A percentile compares a stretch with the other conserved stretches of the same genome.
Evolutionary conservation across 768 basidiomycete species (phyloP).

Genomic region (Sarcomyxa edulis): DNA sequence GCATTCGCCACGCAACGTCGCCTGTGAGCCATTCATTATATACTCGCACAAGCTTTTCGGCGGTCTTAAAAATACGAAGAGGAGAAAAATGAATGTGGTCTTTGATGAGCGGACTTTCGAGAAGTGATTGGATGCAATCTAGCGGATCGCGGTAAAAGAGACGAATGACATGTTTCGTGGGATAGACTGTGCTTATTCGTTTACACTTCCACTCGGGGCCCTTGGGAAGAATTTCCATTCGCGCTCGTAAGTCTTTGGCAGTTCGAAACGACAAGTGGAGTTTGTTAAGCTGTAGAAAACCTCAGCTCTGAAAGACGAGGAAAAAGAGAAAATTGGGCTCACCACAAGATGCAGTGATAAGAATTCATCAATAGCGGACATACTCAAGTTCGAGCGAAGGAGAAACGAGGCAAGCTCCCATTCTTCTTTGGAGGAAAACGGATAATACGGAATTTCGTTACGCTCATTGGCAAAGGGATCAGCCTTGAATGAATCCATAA

Average conservation of each 20-base stretch:
- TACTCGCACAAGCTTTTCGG: conserved; percentile 7
- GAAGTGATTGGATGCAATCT: conserved; percentile 20
- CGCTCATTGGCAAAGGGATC: conserved; percentile 16
- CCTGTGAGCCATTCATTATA: conserved; percentile 19
- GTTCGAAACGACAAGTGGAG: conserved; percentile 17
- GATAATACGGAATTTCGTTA: conserved; percentile 21
- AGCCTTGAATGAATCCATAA: conserved; percentile 20
- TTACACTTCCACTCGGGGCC: too few relatives aligned
- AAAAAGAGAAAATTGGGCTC: too few relatives aligned
- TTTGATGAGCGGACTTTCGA: conserved; percentile 16
- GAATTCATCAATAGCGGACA: conserved; percentile 21
- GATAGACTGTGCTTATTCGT: conserved; percentile 8
- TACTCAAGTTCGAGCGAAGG: conserved; percentile 19
- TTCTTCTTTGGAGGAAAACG: conserved; percentile 21
- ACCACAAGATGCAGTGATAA: conserved; percentile 21
- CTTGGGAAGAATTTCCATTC: too few relatives aligned
- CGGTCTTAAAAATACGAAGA: conserved; percentile 8
- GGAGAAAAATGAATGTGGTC: conserved; percentile 3
- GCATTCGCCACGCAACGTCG: conserved; percentile 16
- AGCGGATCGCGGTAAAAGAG: too few relatives aligned
- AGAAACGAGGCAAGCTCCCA: conserved; percentile 27
- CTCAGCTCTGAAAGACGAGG: too few relatives aligned
- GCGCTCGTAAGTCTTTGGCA: conserved; percentile 19
- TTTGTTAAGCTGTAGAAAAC: conserved; percentile 13
- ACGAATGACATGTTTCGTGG: conserved; percentile 16